phyloP scores from a whole-genome alignment of 202 grass and related monocot species.

The Schoenoplectus tabernaemontani region DNA sequence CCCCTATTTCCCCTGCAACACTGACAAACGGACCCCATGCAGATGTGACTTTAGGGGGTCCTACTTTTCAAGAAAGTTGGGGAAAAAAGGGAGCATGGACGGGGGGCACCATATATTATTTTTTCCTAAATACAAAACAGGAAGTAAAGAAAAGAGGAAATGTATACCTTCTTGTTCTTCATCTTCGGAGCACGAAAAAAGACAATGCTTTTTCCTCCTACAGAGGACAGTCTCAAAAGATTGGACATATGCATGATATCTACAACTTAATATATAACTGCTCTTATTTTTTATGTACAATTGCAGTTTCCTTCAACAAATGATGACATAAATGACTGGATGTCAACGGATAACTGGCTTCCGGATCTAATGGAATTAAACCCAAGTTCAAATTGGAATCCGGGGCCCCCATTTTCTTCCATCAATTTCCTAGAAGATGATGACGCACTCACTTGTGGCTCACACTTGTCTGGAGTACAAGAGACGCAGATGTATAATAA shows the following conservation, averaged over 20 bases:
- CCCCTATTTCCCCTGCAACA: too few relatives aligned
- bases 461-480: background rate
- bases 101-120: too few relatives aligned
- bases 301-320: slow-evolving; percentile 6
- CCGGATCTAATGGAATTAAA: slow-evolving; percentile 18
- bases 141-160: too few relatives aligned
- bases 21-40: too few relatives aligned
- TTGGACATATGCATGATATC: background rate
- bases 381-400: slow-evolving; percentile 6
- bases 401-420: background rate
- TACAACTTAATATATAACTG: background rate
- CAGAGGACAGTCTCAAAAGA: background rate
- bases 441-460: background rate
- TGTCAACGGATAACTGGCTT: slow-evolving; percentile 20
- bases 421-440: background rate
- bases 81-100: too few relatives aligned
- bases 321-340: slow-evolving; percentile 21
- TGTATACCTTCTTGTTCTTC: background rate
- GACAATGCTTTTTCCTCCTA: background rate
- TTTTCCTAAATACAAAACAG: too few relatives aligned
- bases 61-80: too few relatives aligned
- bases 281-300: background rate
- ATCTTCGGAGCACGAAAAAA: background rate
- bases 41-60: too few relatives aligned
- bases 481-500: slow-evolving; percentile 14